Evolutionary conservation across 164 flowering plant species (phyloP).

Genomic region (Euptelea pleiosperma): DNA sequence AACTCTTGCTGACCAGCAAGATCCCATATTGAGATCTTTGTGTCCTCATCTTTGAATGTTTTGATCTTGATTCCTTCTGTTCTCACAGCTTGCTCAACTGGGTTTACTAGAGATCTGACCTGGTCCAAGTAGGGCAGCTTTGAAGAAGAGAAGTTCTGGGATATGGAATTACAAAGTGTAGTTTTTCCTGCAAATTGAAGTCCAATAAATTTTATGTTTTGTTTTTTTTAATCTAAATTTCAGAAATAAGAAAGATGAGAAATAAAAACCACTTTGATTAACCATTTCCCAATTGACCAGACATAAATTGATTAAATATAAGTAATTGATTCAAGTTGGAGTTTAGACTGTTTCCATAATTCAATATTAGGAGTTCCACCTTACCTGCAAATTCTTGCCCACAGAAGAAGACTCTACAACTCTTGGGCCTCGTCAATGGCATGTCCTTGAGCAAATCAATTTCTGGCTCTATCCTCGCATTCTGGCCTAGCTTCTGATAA

Average conservation of each 20-base stretch:
- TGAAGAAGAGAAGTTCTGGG: slow-evolving; percentile 58
- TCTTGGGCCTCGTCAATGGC: slow-evolving; percentile 62
- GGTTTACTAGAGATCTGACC: slow-evolving; percentile 69
- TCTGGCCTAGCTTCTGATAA: slow-evolving; percentile 69
- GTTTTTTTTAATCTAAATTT: neutral
- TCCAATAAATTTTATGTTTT: neutral
- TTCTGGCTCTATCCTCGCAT: slow-evolving; percentile 52
- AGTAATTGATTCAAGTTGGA: no score
- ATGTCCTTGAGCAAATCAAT: slow-evolving; percentile 73
- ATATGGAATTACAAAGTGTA: slow-evolving; percentile 67
- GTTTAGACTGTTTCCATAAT: no score
- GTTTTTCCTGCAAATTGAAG: slow-evolving; percentile 56
- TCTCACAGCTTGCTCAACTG: slow-evolving; percentile 82
- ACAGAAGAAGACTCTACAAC: slow-evolving; percentile 80
- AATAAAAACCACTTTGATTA: no score
- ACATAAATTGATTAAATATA: no score
- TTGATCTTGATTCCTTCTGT: slow-evolving; percentile 75
- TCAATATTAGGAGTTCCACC: neutral
- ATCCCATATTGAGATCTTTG: slow-evolving; percentile 89
- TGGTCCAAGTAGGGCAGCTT: slow-evolving; percentile 78
- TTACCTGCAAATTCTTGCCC: slow-evolving; percentile 92
- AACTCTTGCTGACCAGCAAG: slow-evolving; percentile 83
- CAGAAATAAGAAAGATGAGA: no score
- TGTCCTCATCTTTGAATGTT: slow-evolving; percentile 68
- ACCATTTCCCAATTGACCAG: no score